Percentiles rank a stretch among this genome's conserved stretches.
Evolutionary conservation across 805 yeast genomes (phyloP).

Genomic region (Kodamaea nitidulidarum): DNA sequence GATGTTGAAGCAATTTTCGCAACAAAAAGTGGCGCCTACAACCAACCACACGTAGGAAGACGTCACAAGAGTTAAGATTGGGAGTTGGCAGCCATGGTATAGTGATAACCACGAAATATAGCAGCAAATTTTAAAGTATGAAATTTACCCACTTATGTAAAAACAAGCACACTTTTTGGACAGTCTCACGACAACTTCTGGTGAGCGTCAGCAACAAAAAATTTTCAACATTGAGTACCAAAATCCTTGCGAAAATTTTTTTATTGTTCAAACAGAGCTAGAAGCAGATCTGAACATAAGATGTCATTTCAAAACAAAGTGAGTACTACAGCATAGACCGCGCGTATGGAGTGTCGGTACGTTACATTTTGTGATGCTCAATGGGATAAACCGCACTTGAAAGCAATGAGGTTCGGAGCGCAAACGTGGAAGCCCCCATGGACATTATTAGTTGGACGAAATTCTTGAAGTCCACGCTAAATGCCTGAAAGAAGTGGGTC

Average conservation of each 20-base stretch:
- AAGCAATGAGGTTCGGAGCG: too few species aligned
- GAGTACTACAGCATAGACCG: constrained; percentile 19
- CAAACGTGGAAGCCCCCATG: too few species aligned
- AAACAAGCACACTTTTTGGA: constrained; percentile 1
- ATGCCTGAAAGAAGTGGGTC: too few species aligned
- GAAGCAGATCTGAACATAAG: constrained; percentile 12
- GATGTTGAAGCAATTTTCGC: too few species aligned
- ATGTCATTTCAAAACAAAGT: constrained; percentile 50
- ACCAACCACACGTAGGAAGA: too few species aligned
- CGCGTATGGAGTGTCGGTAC: background rate
- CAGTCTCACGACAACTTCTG: constrained; percentile 4
- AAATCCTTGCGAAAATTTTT: constrained; percentile 7
- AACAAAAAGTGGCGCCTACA: too few species aligned
- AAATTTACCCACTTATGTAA: background rate
- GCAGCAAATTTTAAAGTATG: background rate
- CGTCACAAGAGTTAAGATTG: too few species aligned
- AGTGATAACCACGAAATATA: too few species aligned
- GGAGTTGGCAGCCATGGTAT: too few species aligned
- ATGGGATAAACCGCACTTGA: background rate
- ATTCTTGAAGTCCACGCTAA: too few species aligned
- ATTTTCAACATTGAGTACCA: constrained; percentile 5
- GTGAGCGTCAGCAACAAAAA: constrained; percentile 6
- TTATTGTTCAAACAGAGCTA: constrained; percentile 9
- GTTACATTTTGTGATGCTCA: background rate
- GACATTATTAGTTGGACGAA: too few species aligned